Base-by-base conservation (phyloP, 331 rosid species). In the Prunus yedoensis region DNA sequence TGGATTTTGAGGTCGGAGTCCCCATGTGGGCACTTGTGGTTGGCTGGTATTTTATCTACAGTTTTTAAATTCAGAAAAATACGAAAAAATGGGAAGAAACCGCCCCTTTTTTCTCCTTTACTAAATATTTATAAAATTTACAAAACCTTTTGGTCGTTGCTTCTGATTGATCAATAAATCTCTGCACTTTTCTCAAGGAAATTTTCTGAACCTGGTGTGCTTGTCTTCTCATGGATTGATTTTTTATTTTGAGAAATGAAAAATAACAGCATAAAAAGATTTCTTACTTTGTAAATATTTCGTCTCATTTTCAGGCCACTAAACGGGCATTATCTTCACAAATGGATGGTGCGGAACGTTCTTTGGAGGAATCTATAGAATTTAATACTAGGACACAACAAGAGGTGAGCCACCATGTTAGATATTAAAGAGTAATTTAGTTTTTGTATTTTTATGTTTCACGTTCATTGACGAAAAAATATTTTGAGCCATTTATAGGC, bases 291-390 rank as follows among this genome's bases (percentile, higher is more conserved):
- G 58, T 45, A 74, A 51, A 49, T 66, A 56, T 70, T 54, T 77
- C 10, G 16, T 74, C 64, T 43, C 62, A 80, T 85, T n/a, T 68
- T 77, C 90, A 95, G 99, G 92, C 82, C 11, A 85, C 94, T 68
- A 81, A 78, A 84, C n/a, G 75, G 77, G 85, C 76, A 72, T 69
- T 92, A 77, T 85, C 93, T 78, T 83, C 80, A 25, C 88, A 81
- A 83, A 81, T 95, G 50, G 88, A 88, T 41, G 27, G 69, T 38
- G 70, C 85, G 56, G 99, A 95, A 77, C 63, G 41, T 77, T 84
- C 73, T 75, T 71, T 92, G 77, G 90, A 87, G 27, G n/a, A n/a
- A n/a, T n/a, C 82, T 81, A 82, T 81, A 43, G 86, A n/a, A 52
- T 67, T 83, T 49, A 49, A 85, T 72, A 53, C n/a, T 54, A 78